These are phyloP conservation scores for Coemansia sp. DNA, from an alignment of 371 early-diverging fungal genomes.

Conservation along the genomic window DNA sequence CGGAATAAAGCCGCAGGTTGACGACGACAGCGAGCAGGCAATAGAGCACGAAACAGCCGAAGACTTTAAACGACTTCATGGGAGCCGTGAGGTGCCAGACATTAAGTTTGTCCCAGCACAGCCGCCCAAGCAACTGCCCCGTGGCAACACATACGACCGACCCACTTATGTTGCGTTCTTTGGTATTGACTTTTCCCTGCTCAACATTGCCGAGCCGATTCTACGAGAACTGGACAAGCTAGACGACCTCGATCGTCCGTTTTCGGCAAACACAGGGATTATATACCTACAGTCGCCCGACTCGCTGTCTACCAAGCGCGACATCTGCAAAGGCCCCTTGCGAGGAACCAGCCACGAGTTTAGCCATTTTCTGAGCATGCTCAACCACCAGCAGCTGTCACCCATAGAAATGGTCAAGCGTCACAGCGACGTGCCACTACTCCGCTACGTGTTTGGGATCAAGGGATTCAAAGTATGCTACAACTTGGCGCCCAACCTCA, in stretches of 20 bases:
- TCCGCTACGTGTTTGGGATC: constrained; percentile 25
- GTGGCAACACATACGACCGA: constrained; percentile 26
- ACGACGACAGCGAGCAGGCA: constrained; percentile 18
- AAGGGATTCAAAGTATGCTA: constrained; percentile 33
- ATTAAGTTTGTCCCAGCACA: constrained; percentile 8
- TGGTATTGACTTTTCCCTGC: constrained; percentile 9
- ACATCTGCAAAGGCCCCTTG: constrained; percentile 33
- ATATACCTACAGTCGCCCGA: constrained; percentile 36
- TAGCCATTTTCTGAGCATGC: constrained; percentile 18
- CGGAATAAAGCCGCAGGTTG: constrained; percentile 8
- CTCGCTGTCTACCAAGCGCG: constrained; percentile 23
- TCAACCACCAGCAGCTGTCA: constrained; percentile 7
- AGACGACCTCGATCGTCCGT: constrained; percentile 36
- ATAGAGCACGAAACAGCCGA: constrained; percentile 19
- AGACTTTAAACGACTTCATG: constrained; percentile 12
- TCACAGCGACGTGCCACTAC: constrained; percentile 14
- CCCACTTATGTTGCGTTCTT: constrained; percentile 1
- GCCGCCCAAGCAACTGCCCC: not conserved
- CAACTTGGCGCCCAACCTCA: constrained; percentile 43
- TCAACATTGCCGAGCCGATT: constrained; percentile 16
- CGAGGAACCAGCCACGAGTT: constrained; percentile 35
- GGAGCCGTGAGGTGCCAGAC: constrained; percentile 12
- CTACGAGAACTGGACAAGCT: constrained; percentile 29
- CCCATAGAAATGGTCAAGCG: constrained; percentile 19
- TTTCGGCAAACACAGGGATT: constrained; percentile 29